Percentiles rank a stretch among this genome's conserved stretches.
Conservation (phyloP, 805 yeast genomes). For the Torulaspora quercuum region DNA sequence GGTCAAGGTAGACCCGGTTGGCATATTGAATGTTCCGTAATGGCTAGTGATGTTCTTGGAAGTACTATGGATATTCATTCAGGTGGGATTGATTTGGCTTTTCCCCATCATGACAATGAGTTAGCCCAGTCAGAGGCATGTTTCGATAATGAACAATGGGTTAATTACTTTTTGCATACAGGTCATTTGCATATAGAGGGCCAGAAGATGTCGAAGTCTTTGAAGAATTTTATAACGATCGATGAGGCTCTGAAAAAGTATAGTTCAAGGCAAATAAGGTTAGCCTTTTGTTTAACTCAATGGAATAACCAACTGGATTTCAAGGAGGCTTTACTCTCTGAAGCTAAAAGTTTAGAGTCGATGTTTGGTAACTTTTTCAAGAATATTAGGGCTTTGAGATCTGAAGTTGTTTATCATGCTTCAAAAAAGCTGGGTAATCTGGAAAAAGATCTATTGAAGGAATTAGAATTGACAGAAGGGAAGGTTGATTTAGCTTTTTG, state of each 20-base stretch:
- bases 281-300: constrained; percentile 84
- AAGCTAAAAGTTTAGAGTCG: constrained; percentile 73
- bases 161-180: constrained; percentile 91
- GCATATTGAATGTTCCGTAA: constrained; percentile 99
- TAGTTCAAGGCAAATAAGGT: constrained; percentile 77
- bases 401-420: constrained; percentile 63
- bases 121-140: constrained; percentile 95
- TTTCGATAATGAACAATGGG: constrained; percentile 89
- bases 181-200: constrained; percentile 99
- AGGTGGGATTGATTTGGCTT: constrained; percentile 95
- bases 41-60: constrained; percentile 91
- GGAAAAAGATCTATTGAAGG: constrained; percentile 56
- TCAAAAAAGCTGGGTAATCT: constrained; percentile 56
- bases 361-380: constrained; percentile 79
- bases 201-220: constrained; percentile 93
- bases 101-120: constrained; percentile 99
- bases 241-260: constrained; percentile 77
- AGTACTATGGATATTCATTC: constrained; percentile 86
- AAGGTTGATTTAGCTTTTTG: constrained; percentile 76
- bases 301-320: constrained; percentile 95
- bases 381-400: constrained; percentile 74
- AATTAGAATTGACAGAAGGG: constrained; percentile 49
- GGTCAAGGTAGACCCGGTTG: constrained; percentile 98
- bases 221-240: constrained; percentile 93
- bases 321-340: constrained; percentile 72